A percentile compares a stretch with the other conserved stretches of the same genome.
phyloP scores from a whole-genome alignment of 2,329 filamentous ascomycete genomes.

The Reticulascus tulasneorum region DNA sequence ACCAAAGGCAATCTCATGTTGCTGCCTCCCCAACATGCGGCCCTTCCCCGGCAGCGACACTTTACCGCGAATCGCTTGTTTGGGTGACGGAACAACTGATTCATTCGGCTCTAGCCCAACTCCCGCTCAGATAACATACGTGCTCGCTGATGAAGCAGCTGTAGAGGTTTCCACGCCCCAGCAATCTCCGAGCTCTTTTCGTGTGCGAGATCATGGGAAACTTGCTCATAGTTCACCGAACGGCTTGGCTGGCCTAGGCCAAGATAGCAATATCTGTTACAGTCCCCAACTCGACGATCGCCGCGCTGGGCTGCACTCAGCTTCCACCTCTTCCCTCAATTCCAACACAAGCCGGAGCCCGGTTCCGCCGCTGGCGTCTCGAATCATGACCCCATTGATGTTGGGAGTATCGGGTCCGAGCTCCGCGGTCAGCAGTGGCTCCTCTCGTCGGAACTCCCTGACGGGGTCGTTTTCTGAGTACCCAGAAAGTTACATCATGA shows the following conservation, averaged over 20 bases:
- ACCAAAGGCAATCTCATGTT: conserved; percentile 3
- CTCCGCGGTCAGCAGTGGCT: conserved; percentile 43
- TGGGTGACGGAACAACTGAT: conserved; percentile 6
- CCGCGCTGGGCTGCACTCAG: too few species aligned
- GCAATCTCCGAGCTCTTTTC: conserved; percentile 18
- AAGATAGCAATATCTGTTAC: too few species aligned
- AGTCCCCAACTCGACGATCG: too few species aligned
- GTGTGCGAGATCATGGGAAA: conserved; percentile 30
- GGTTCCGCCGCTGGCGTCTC: conserved; percentile 26
- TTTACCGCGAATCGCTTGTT: conserved; percentile 20
- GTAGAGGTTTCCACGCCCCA: conserved; percentile 34
- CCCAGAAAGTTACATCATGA: conserved; percentile 23
- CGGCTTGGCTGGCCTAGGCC: too few species aligned
- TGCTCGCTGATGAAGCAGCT: conserved; percentile 46
- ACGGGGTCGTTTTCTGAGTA: conserved; percentile 43
- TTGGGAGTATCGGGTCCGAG: conserved; percentile 34
- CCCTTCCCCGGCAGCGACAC: conserved; percentile 42
- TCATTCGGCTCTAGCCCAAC: conserved; percentile 16
- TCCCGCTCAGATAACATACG: conserved; percentile 47
- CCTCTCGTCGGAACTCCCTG: conserved; percentile 50
- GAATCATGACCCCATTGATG: conserved; percentile 42
- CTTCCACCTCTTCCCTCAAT: conserved; percentile 21
- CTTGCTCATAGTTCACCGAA: too few species aligned
- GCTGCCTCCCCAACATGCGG: conserved; percentile 31
- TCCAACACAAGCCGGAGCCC: conserved; percentile 2